These are phyloP conservation scores for Naegleria gruberi DNA, from an alignment of 208 protist genomes.

Conservation along the genomic window DNA sequence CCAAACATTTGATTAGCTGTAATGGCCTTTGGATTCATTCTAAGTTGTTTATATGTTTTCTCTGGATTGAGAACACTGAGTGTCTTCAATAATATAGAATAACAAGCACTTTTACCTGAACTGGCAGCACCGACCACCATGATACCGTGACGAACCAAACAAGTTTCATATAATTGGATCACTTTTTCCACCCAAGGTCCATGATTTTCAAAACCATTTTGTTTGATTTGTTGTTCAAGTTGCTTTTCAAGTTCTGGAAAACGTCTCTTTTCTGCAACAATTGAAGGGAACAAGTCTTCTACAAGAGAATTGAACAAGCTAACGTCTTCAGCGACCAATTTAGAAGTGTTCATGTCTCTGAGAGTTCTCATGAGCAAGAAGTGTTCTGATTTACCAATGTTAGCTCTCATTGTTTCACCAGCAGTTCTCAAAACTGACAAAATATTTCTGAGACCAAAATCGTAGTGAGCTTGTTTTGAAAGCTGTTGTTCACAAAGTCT, in stretches of 20 bases:
- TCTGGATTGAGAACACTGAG: conserved; percentile 52
- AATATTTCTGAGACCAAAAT: conserved; percentile 95
- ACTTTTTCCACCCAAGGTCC: conserved; percentile 76
- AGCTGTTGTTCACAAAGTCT: conserved; percentile 94
- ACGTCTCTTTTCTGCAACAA: conserved; percentile 74
- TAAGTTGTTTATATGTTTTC: conserved; percentile 71
- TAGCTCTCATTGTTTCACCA: conserved; percentile 71
- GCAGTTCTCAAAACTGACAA: conserved; percentile 90
- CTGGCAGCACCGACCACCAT: conserved; percentile 85
- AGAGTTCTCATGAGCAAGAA: conserved; percentile 91
- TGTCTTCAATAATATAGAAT: conserved; percentile 73
- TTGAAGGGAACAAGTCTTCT: conserved; percentile 80
- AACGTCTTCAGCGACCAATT: conserved; percentile 93
- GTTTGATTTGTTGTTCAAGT: conserved; percentile 68
- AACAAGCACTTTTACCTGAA: conserved; percentile 85
- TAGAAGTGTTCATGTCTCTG: conserved; percentile 94
- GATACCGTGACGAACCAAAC: conserved; percentile 84
- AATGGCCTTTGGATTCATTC: conserved; percentile 89
- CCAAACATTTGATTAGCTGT: conserved; percentile 91
- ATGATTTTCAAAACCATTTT: conserved; percentile 71
- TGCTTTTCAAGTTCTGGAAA: conserved; percentile 78
- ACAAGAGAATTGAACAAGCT: conserved; percentile 91
- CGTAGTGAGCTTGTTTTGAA: conserved; percentile 95
- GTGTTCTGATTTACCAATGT: conserved; percentile 76
- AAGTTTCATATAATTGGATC: conserved; percentile 87